Conservation (phyloP, 169 alveolate species). For the Cryptosporidium andersoni region DNA sequence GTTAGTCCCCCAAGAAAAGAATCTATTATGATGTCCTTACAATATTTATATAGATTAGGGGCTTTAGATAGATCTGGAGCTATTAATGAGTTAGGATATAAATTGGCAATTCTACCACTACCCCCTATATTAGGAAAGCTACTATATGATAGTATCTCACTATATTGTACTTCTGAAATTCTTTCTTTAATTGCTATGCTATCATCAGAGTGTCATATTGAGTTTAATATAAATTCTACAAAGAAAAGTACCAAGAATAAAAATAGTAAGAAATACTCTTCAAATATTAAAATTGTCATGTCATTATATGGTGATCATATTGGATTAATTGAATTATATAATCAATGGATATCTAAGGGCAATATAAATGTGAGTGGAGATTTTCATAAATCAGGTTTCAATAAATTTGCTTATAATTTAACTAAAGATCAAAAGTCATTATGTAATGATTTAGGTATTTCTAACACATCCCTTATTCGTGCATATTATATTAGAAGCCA, state of each 20-base stretch:
- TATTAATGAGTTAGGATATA: constrained; percentile 80
- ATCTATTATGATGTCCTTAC: constrained; percentile 80
- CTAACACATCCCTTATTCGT: constrained; percentile 38
- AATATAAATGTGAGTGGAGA: not conserved
- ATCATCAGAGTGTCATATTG: constrained; percentile 76
- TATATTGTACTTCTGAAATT: constrained; percentile 87
- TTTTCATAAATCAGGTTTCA: not conserved
- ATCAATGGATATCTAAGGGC: constrained; percentile 26
- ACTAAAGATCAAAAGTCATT: constrained; percentile 27
- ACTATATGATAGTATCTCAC: constrained; percentile 86
- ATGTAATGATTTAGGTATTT: constrained; percentile 63
- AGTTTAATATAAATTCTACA: constrained; percentile 27
- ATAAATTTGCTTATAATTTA: not conserved
- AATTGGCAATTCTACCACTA: constrained; percentile 85
- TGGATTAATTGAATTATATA: constrained; percentile 36
- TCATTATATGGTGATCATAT: constrained; percentile 61
- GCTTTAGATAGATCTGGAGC: constrained; percentile 81
- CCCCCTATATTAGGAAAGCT: constrained; percentile 89
- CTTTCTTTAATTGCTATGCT: constrained; percentile 88
- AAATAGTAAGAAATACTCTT: constrained; percentile 57
- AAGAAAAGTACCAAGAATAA: constrained; percentile 62
- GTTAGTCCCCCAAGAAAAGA: constrained; percentile 87
- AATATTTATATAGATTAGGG: constrained; percentile 83
- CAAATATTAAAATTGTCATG: constrained; percentile 40
- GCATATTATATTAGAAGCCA: constrained; percentile 71